Conservation (phyloP, 306 rosid genomes). For the Cajanus cajan region DNA sequence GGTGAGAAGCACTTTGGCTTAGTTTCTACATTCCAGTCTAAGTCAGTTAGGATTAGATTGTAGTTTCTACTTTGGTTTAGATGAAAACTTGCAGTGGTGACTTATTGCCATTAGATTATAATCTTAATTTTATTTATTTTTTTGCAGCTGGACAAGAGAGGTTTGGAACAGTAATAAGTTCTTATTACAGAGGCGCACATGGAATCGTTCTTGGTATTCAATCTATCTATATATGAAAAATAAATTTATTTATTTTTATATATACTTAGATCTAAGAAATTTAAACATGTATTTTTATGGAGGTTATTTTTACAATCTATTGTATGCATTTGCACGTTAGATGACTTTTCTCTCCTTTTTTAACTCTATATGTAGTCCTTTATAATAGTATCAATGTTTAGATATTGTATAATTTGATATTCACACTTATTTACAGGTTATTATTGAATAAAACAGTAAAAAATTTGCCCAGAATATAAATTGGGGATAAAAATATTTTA, state of each 20-base stretch:
- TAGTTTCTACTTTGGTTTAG: no score
- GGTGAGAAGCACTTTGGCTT: background rate
- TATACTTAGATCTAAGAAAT: background rate
- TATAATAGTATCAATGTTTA: background rate
- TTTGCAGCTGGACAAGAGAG: slow-evolving; percentile 96
- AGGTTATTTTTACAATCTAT: background rate
- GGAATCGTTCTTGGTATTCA: slow-evolving; percentile 90
- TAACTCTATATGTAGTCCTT: background rate
- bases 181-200: slow-evolving; percentile 95
- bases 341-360: background rate
- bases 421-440: background rate
- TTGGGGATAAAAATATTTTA: background rate
- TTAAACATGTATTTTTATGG: background rate
- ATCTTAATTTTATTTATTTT: slow-evolving; percentile 12
- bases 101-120: background rate
- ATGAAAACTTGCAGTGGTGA: slow-evolving; percentile 21
- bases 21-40: slow-evolving; percentile 9
- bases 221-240: background rate
- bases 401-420: background rate
- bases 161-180: slow-evolving; percentile 86
- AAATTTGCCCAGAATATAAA: background rate
- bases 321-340: background rate
- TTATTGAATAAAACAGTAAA: background rate
- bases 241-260: background rate
- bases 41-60: background rate